phyloP scores from a whole-genome alignment of 371 early-diverging fungal species.

The Lichtheimia ornata region DNA sequence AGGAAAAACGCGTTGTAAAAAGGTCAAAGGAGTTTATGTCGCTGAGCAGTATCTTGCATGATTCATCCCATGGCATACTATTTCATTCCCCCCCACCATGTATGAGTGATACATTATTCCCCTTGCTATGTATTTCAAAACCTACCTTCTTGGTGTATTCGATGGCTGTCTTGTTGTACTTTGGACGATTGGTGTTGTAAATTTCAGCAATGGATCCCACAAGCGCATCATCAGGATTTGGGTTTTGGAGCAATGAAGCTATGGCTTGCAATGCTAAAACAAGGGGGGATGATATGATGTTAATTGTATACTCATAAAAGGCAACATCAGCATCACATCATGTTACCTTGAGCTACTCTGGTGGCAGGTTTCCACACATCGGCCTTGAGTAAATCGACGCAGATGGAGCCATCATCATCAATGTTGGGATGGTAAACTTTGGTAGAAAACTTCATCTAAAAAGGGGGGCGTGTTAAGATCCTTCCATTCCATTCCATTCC shows the following conservation, averaged over 20 bases:
- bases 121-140: no score
- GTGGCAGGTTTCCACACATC: constrained; percentile 95
- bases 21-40: no score
- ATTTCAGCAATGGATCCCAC: constrained; percentile 81
- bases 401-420: constrained; percentile 82
- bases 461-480: not conserved
- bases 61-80: no score
- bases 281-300: not conserved
- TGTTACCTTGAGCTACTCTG: constrained; percentile 61
- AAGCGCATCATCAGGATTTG: constrained; percentile 93
- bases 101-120: no score
- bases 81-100: no score
- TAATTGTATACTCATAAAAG: constrained; percentile 11
- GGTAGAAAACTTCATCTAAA: constrained; percentile 81
- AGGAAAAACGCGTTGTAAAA: no score
- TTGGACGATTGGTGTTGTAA: constrained; percentile 71
- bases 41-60: no score
- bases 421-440: constrained; percentile 95
- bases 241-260: constrained; percentile 71
- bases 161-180: constrained; percentile 79
- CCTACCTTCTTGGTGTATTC: constrained; percentile 82
- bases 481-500: not conserved
- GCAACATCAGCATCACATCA: not conserved
- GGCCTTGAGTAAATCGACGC: constrained; percentile 78
- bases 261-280: constrained; percentile 70